A percentile compares a stretch with the other conserved stretches of the same genome.
Evolutionary conservation across 352 stramenopile genomes (phyloP).

Genomic region (Hyaloperonospora brassicae): DNA sequence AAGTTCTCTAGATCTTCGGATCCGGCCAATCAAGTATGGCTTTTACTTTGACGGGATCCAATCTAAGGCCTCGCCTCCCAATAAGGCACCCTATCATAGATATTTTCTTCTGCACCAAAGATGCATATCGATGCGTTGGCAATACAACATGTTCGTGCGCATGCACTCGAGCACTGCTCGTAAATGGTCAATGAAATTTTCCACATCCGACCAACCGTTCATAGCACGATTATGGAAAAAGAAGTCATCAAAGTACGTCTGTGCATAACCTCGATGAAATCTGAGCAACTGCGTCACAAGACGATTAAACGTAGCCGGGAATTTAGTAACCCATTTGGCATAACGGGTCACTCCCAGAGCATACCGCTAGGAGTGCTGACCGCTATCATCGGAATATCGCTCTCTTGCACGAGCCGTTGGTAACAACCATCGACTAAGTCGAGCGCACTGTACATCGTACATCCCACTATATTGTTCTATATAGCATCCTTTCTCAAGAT

Average conservation of each 20-base stretch:
- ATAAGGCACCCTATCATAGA: neutral
- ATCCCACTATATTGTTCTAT: no score
- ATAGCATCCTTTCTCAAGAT: no score
- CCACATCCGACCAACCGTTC: neutral
- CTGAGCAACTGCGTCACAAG: neutral
- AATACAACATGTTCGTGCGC: no score
- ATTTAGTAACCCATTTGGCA: neutral
- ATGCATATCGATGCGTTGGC: no score
- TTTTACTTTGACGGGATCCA: constrained; percentile 16
- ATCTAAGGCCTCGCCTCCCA: neutral
- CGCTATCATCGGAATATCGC: no score
- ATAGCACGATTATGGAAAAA: neutral
- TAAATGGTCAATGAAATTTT: neutral
- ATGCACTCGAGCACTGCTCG: neutral
- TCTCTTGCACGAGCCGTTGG: no score
- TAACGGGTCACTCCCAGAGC: no score
- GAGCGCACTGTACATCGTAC: no score
- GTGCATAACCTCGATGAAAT: neutral
- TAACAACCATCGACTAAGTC: no score
- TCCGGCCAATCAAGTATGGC: constrained; percentile 5
- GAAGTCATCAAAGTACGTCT: neutral
- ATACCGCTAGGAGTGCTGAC: no score
- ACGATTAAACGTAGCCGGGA: neutral
- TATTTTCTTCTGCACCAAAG: neutral
- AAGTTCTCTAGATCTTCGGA: constrained; percentile 6